A percentile compares a stretch with the other conserved stretches of the same genome.
Evolutionary conservation across 257 asterid species (phyloP).

Genomic region (Solanum rostratum): DNA sequence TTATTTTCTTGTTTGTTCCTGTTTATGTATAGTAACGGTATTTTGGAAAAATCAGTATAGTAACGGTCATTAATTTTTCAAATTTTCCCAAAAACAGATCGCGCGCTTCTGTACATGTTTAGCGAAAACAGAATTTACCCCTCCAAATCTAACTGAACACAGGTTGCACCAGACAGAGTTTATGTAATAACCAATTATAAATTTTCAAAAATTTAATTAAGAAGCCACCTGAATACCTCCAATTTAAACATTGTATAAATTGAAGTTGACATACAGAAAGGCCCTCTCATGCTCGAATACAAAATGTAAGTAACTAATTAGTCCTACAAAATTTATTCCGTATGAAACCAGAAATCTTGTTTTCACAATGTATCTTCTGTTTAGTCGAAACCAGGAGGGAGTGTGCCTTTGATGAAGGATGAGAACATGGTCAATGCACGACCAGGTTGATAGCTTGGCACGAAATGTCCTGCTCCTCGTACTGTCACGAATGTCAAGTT

Average conservation of each 20-base stretch:
- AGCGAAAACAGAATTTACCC: background rate
- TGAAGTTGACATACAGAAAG: too few relatives aligned
- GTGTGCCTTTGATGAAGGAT: constrained; percentile 32
- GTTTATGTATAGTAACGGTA: too few relatives aligned
- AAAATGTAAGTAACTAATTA: too few relatives aligned
- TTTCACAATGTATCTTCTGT: background rate
- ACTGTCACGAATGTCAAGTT: constrained; percentile 42
- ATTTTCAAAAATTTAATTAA: too few relatives aligned
- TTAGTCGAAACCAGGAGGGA: constrained; percentile 22
- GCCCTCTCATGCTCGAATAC: too few relatives aligned
- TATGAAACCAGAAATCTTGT: background rate
- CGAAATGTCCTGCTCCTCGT: constrained; percentile 56
- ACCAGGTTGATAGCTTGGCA: constrained; percentile 51
- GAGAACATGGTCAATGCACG: constrained; percentile 36
- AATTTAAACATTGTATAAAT: too few relatives aligned
- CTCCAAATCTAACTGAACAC: background rate
- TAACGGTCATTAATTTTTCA: background rate
- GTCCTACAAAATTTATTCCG: background rate
- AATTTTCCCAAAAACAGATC: background rate
- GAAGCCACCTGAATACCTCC: too few relatives aligned
- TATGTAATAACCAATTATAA: too few relatives aligned
- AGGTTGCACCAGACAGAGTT: too few relatives aligned
- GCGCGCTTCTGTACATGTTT: background rate
- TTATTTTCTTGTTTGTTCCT: too few relatives aligned
- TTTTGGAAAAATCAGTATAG: too few relatives aligned